Evolutionary conservation across 1,139 yeast genomes (phyloP).

Genomic region (Chernovozyma sophiae-reginae): DNA sequence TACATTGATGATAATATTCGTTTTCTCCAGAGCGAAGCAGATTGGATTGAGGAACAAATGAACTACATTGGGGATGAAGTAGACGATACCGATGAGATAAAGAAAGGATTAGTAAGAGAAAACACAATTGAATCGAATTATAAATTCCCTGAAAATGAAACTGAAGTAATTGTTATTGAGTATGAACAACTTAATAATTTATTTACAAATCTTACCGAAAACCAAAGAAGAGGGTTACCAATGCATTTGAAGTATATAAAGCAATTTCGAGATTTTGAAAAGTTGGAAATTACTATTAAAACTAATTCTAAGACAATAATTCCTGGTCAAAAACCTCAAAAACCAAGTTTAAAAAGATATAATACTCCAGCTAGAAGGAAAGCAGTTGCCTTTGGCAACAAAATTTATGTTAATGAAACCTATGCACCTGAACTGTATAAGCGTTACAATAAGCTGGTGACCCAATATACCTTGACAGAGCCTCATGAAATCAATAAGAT

Average conservation of each 20-base stretch:
- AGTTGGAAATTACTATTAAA: constrained; percentile 28
- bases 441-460: constrained; percentile 49
- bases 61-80: background rate
- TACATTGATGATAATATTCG: constrained; percentile 35
- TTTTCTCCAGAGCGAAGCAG: constrained; percentile 28
- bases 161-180: constrained; percentile 20
- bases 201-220: constrained; percentile 24
- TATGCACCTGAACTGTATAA: constrained; percentile 46
- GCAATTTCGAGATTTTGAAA: constrained; percentile 37
- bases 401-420: constrained; percentile 43
- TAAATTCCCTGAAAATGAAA: constrained; percentile 6
- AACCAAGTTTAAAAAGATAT: constrained; percentile 1
- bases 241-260: constrained; percentile 35
- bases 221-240: constrained; percentile 30
- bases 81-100: background rate
- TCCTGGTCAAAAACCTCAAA: constrained; percentile 4
- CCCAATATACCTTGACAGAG: constrained; percentile 47
- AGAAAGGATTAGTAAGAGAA: background rate
- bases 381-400: constrained; percentile 41
- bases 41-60: constrained; percentile 17
- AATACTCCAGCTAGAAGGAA: constrained; percentile 9
- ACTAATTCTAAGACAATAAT: constrained; percentile 7
- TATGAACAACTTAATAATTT: constrained; percentile 27
- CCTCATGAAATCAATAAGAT: constrained; percentile 43
- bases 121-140: background rate